Evolutionary conservation across 441 rosid genomes (phyloP), one percentile per base, ranked within the genome.

Genomic region (Pelargonium myrrhifolium): DNA sequence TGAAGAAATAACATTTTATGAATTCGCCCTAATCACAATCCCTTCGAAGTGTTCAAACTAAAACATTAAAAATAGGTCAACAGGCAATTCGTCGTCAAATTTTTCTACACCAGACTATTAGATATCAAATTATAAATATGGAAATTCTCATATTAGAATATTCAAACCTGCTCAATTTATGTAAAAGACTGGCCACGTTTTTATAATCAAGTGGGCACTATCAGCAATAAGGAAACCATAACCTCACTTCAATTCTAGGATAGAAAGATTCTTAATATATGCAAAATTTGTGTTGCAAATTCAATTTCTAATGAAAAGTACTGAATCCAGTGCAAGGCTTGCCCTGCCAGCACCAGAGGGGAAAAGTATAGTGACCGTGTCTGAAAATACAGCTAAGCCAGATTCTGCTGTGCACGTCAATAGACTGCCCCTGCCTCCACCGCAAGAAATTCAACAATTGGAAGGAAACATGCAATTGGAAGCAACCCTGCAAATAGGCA

Each of bases 311-410:
- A 61, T 18, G 62, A 64, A 58, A 24, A 51, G 58, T 71, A 26
- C 18, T 74, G 65, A 42, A 71, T 72, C 79, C 87, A 95, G 99
- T 80, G 96, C 99, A 66, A 90, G 96, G 76, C 91, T 95, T 72
- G 89, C 93, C 65, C 79, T 95, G 65, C 96, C 98, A 49, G 99
- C 89, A 11, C 90, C 96, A 80, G 96, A 87, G 68, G 92, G 87
- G 65, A 89, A 77, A 75, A 77, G 78, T 68, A 73, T 87, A 74
- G 80, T 86, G 58, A 69, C 64, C 45, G 79, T 83, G 87, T 39
- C 66, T 20, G 51, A 39, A 64, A 39, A 37, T 65, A 74, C 73
- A 65, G 69, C 81, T 58, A 73, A 76, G 66, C 76, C 73, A 70
- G 75, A 66, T 35, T 68, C 65, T 28, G 76, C 79, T 72, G 87